Evolutionary conservation across 2,329 filamentous ascomycete genomes (phyloP).

Genomic region (Aspergillus candidus): DNA sequence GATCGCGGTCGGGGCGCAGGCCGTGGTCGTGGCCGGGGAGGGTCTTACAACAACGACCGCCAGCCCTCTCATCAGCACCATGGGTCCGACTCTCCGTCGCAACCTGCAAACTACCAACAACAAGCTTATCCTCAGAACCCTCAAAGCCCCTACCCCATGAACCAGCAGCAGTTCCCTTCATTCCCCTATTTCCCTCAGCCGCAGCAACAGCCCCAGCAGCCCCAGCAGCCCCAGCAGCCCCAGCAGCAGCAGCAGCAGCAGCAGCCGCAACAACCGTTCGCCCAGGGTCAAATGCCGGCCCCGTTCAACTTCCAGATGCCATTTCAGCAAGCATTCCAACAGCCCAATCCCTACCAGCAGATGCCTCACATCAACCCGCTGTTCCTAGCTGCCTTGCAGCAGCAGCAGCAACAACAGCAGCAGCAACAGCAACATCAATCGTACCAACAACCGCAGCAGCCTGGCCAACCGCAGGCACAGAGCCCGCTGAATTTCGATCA

Average conservation of each 20-base stretch:
- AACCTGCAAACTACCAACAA: conserved; percentile 17
- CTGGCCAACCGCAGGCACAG: conserved; percentile 20
- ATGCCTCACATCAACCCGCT: conserved; percentile 52
- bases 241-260: conserved; percentile 31
- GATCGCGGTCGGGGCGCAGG: conserved; percentile 30
- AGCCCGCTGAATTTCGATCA: conserved; percentile 35
- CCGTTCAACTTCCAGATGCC: conserved; percentile 37
- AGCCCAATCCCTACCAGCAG: conserved; percentile 40
- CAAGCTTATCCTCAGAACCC: conserved; percentile 20
- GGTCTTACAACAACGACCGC: conserved; percentile 23
- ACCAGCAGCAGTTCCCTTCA: conserved; percentile 26
- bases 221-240: conserved; percentile 23
- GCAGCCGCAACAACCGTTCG: conserved; percentile 28
- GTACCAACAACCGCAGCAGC: conserved; percentile 20
- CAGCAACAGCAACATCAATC: conserved; percentile 17
- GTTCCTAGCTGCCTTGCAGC: conserved; percentile 47
- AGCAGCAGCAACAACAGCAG: conserved; percentile 37
- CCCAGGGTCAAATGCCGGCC: conserved; percentile 20
- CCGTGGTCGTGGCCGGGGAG: conserved; percentile 29
- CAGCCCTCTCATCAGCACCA: conserved; percentile 22
- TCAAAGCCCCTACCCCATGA: conserved; percentile 21
- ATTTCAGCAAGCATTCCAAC: conserved; percentile 34
- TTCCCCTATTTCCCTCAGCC: conserved; percentile 16
- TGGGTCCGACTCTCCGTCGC: conserved; percentile 14
- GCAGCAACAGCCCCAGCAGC: conserved; percentile 8